phyloP scores from a whole-genome alignment of 495 filamentous ascomycete genomes.

The Hyaloscypha hepaticicola region DNA sequence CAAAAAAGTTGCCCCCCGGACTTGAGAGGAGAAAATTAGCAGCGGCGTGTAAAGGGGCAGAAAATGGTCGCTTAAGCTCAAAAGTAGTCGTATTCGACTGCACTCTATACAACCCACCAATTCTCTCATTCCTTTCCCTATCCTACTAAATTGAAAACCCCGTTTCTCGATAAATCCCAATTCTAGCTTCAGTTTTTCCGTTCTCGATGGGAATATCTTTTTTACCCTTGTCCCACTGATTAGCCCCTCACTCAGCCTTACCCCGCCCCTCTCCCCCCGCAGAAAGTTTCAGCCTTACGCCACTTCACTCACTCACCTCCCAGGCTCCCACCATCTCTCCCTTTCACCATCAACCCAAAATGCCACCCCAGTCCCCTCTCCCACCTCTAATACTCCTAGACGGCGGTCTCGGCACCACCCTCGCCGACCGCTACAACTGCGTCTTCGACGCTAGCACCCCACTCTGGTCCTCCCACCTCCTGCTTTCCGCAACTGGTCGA shows the following conservation, averaged over 20 bases:
- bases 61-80: too few relatives aligned
- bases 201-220: too few relatives aligned
- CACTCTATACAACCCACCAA: too few relatives aligned
- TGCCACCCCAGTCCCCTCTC: neutral
- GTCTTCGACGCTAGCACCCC: constrained; percentile 52
- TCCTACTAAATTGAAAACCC: too few relatives aligned
- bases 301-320: neutral
- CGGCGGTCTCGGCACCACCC: constrained; percentile 65
- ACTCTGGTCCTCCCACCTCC: constrained; percentile 65
- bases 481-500: constrained; percentile 44
- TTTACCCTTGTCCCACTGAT: neutral
- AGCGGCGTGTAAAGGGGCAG: too few relatives aligned
- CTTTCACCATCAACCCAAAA: neutral
- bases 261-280: neutral
- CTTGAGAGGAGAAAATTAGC: too few relatives aligned
- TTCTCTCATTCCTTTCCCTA: too few relatives aligned
- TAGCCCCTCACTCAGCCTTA: neutral
- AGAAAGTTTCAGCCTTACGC: constrained; percentile 3
- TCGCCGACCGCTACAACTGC: constrained; percentile 52
- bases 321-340: neutral
- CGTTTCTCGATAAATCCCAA: too few relatives aligned
- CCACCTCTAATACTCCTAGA: constrained; percentile 52
- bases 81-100: too few relatives aligned
- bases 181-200: too few relatives aligned
- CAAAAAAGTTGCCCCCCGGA: too few relatives aligned